Percentiles rank a stretch among this genome's conserved stretches.
Conservation (phyloP, 495 filamentous ascomycete genomes). For the Podospora australis region DNA sequence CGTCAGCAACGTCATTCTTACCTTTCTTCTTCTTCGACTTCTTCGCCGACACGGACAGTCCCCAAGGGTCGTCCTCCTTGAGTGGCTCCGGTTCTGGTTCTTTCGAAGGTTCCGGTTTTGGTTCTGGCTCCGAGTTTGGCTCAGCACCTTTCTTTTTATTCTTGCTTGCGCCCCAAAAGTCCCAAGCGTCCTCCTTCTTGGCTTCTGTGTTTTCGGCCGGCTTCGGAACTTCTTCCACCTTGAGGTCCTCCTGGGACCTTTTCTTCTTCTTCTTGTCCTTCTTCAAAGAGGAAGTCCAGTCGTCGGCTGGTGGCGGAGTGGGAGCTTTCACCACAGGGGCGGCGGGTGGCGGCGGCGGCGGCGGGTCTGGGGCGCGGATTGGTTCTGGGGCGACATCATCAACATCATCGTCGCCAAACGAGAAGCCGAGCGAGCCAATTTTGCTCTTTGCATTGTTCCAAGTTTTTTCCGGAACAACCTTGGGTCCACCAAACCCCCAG, state of each 20-base stretch:
- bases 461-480: conserved; percentile 25
- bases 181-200: conserved; percentile 16
- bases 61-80: background rate
- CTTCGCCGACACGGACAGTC: conserved; percentile 6
- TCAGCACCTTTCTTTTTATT: conserved; percentile 24
- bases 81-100: conserved; percentile 3
- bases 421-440: conserved; percentile 17
- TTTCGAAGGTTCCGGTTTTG: conserved; percentile 3
- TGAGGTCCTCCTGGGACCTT: conserved; percentile 10
- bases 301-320: conserved; percentile 30
- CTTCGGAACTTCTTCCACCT: conserved; percentile 9
- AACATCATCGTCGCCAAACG: conserved; percentile 35
- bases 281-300: conserved; percentile 26
- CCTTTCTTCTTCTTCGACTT: conserved; percentile 22
- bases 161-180: conserved; percentile 16
- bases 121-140: conserved; percentile 1
- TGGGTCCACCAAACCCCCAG: conserved; percentile 13
- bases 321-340: background rate
- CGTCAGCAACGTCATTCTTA: conserved; percentile 13
- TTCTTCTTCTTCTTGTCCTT: conserved; percentile 15
- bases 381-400: conserved; percentile 23
- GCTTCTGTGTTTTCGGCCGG: conserved; percentile 5
- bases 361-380: conserved; percentile 19
- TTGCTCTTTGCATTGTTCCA: conserved; percentile 41
- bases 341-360: background rate